A percentile compares a stretch with the other conserved stretches of the same genome.
Conservation (phyloP, 2,329 filamentous ascomycete species). For the Aplosporella prunicola region DNA sequence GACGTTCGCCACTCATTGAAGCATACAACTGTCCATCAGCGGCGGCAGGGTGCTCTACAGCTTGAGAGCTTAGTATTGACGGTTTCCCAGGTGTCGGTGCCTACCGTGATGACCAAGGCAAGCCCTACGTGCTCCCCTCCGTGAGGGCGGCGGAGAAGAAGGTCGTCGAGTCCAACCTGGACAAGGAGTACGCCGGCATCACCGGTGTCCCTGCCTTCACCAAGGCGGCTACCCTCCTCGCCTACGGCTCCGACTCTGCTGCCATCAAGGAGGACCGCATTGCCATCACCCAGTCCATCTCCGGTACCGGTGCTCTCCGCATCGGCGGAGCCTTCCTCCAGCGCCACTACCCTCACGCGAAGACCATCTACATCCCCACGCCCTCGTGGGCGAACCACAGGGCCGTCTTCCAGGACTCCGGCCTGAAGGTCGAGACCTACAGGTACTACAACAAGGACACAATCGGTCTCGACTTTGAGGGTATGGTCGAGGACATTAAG, state of each 20-base stretch:
- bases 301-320: conserved; percentile 88
- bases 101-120: conserved; percentile 96
- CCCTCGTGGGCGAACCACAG: conserved; percentile 98
- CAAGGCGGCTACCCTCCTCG: conserved; percentile 79
- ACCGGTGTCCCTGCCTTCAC: conserved; percentile 93
- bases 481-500: conserved; percentile 84
- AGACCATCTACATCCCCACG: conserved; percentile 93
- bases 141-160: conserved; percentile 83
- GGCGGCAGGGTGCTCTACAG: too few species aligned
- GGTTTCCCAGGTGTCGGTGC: conserved; percentile 69
- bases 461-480: conserved; percentile 94
- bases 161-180: conserved; percentile 65
- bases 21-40: too few species aligned
- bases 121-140: conserved; percentile 94
- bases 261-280: conserved; percentile 66
- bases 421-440: conserved; percentile 88
- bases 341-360: conserved; percentile 81
- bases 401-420: conserved; percentile 89
- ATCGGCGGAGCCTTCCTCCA: conserved; percentile 90
- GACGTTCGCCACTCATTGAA: background rate
- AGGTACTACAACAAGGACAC: conserved; percentile 99
- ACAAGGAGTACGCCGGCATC: conserved; percentile 98
- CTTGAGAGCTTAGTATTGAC: too few species aligned
- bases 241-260: conserved; percentile 74
- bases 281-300: conserved; percentile 95